phyloP scores from a whole-genome alignment of 2,329 filamentous ascomycete species.

The Penicillium sp. region DNA sequence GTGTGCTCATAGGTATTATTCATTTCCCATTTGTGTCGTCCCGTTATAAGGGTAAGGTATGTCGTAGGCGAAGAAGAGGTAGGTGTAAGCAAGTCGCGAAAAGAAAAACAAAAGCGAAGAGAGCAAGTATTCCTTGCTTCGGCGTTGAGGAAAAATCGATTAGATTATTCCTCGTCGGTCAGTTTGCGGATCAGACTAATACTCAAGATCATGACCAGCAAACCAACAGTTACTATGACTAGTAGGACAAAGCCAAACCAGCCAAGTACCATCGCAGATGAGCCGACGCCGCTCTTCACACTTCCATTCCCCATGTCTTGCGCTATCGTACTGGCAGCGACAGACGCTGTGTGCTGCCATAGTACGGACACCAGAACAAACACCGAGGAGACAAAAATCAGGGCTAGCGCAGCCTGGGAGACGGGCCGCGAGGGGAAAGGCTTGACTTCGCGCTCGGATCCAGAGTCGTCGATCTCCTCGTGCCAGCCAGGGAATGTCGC shows the following conservation, averaged over 20 bases:
- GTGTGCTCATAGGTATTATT: conserved; percentile 24
- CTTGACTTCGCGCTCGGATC: conserved; percentile 85
- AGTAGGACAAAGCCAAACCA: conserved; percentile 95
- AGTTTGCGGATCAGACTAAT: conserved; percentile 72
- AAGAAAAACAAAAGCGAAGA: conserved; percentile 11
- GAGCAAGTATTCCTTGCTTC: background rate
- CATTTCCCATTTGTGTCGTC: conserved; percentile 27
- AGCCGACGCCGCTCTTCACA: conserved; percentile 84
- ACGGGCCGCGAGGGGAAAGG: conserved; percentile 90
- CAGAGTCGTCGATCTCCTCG: conserved; percentile 76
- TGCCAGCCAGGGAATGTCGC: conserved; percentile 98
- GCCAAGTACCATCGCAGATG: conserved; percentile 90
- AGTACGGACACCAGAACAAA: conserved; percentile 64
- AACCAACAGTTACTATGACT: conserved; percentile 90
- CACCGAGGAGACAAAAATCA: conserved; percentile 73
- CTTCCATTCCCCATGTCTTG: conserved; percentile 90
- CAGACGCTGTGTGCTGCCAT: conserved; percentile 81
- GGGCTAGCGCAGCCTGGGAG: conserved; percentile 85
- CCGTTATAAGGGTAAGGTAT: conserved; percentile 16
- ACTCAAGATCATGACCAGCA: conserved; percentile 95
- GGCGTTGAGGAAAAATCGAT: background rate
- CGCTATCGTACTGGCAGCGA: conserved; percentile 88
- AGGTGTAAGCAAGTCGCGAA: conserved; percentile 8
- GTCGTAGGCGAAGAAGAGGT: conserved; percentile 9
- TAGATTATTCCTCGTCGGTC: conserved; percentile 42